Base-by-base conservation (phyloP, 202 grass and related monocot species). In the Elaeis oleifera region DNA sequence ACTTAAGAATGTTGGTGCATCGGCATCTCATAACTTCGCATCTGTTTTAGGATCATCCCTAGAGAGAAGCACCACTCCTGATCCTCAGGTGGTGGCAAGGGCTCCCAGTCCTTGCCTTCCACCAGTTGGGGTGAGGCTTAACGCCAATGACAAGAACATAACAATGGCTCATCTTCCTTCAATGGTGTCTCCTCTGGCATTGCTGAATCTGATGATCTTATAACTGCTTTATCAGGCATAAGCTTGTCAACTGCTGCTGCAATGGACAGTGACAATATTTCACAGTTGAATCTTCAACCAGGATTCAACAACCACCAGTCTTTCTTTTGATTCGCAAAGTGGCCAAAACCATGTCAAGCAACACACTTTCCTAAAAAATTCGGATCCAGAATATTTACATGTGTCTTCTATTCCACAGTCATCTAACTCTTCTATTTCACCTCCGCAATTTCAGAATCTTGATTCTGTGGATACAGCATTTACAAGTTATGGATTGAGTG, bases 221-320 rank as follows among this genome's bases (percentile, higher is more conserved):
- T 90, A 67, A 73, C 83, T 86, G 80, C 85, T 68, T 71, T 95
- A 58, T 95, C 90, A 64, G 62, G 55, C 72, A 79, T 95, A 71
- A 90, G 70, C 51, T 76, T 95, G 63, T 84, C 90, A 49, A 79
- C 64, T 62, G 57, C 44, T 63, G 82, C 68, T 67, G 25, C 77
- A 18, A 23, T 61, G 28, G 74, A 75, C 23, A 63, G 57, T 70
- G 64, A 64, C 57, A 87, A 51, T 49, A 76, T 76, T 68, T 60
- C 26, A 56, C 71, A 60, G 23, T 50, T 71, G 18, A 82, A 78
- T 24, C 74, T 74, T 76, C 82, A 84, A 65, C 69, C 74, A 79
- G 82, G 71, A 36, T 76, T 68, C 22, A 76, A 69, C 64, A 74
- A 90, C 23, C 83, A 70, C 23, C 76, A 77, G 6, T 85, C 73